Percentiles rank a stretch among this genome's conserved stretches.
phyloP scores from a whole-genome alignment of 2,329 filamentous ascomycete genomes.

The Fusarium robinianum region DNA sequence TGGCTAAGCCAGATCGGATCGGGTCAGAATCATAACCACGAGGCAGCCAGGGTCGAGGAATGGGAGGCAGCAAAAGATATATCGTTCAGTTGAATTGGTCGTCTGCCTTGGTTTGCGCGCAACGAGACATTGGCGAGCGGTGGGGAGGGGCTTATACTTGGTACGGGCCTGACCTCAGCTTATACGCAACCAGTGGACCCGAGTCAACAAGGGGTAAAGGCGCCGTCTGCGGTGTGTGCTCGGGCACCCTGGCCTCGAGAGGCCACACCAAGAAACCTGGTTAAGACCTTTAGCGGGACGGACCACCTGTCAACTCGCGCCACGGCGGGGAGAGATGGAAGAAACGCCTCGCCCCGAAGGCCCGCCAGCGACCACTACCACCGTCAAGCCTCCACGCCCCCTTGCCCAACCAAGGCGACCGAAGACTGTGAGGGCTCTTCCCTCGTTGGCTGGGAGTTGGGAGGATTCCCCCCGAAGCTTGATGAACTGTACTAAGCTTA shows the following conservation, averaged over 20 bases:
- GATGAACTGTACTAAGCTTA: slow-evolving; percentile 19
- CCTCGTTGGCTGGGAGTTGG: slow-evolving; percentile 25
- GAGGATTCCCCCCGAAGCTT: slow-evolving; percentile 18
- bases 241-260: slow-evolving; percentile 17
- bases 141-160: slow-evolving; percentile 37
- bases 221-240: slow-evolving; percentile 1
- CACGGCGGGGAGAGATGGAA: slow-evolving; percentile 34
- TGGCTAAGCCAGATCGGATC: slow-evolving; percentile 13
- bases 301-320: slow-evolving; percentile 37
- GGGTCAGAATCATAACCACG: slow-evolving; percentile 13
- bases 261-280: slow-evolving; percentile 31
- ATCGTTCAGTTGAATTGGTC: slow-evolving; percentile 28
- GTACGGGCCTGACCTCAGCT: slow-evolving; percentile 32
- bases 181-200: slow-evolving; percentile 37
- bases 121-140: slow-evolving; percentile 29
- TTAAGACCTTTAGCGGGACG: slow-evolving; percentile 27
- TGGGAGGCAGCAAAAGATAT: slow-evolving; percentile 25
- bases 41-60: slow-evolving; percentile 20
- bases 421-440: slow-evolving; percentile 15
- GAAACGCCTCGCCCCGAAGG: slow-evolving; percentile 30
- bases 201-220: slow-evolving; percentile 27
- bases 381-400: slow-evolving; percentile 28
- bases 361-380: slow-evolving; percentile 23
- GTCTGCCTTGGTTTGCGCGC: slow-evolving; percentile 34
- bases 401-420: slow-evolving; percentile 22